These are phyloP conservation scores for Penicillium egyptiacum DNA, from an alignment of 495 filamentous ascomycete species.

Conservation along the genomic window DNA sequence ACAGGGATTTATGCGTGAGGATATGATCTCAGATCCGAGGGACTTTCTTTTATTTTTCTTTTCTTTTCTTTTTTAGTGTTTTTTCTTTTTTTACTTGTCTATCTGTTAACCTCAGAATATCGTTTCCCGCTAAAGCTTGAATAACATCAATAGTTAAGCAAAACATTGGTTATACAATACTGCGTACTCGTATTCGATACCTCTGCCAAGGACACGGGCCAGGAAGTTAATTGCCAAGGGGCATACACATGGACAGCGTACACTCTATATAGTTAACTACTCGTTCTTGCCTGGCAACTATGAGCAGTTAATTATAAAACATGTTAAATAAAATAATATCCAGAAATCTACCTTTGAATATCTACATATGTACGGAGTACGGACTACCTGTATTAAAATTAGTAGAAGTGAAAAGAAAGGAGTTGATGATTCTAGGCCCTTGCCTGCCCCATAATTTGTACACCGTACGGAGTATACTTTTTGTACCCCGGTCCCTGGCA, in stretches of 20 bases:
- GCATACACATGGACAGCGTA: not conserved
- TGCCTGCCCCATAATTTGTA: conserved; percentile 3
- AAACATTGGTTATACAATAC: not conserved
- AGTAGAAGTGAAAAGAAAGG: conserved; percentile 5
- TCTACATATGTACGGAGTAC: not conserved
- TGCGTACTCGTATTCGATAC: not conserved
- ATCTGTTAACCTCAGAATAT: not conserved
- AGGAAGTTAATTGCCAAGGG: not conserved
- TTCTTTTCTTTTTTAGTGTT: not conserved
- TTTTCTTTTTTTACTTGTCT: not conserved
- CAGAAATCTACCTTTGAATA: not conserved
- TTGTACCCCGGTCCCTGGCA: no score
- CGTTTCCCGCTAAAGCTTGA: not conserved
- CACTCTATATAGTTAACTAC: not conserved
- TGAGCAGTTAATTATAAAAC: not conserved
- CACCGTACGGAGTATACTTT: no score
- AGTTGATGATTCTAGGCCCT: conserved; percentile 24
- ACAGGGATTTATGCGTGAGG: not conserved
- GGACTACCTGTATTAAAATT: not conserved
- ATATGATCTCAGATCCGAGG: not conserved
- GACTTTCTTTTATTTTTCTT: not conserved
- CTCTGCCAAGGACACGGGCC: not conserved
- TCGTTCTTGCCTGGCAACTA: no score
- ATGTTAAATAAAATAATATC: not conserved
- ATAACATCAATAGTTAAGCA: not conserved